phyloP scores from a whole-genome alignment of 2,329 filamentous ascomycete species.

The Diaporthe eres region DNA sequence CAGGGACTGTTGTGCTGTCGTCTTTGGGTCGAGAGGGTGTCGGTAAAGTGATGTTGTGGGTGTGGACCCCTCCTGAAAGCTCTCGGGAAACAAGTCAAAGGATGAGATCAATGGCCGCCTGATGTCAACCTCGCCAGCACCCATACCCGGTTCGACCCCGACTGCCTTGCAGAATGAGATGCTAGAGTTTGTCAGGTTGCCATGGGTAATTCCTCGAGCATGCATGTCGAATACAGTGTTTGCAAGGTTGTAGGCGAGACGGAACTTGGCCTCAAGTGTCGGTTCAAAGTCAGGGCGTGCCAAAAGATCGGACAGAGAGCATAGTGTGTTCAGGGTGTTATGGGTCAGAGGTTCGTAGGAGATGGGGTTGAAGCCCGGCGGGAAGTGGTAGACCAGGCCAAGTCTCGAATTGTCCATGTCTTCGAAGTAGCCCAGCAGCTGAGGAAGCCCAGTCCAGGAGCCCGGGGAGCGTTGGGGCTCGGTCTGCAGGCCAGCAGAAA shows the following conservation, averaged over 20 bases:
- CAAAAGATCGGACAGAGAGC: slow-evolving; percentile 69
- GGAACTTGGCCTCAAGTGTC: slow-evolving; percentile 81
- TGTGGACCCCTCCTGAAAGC: slow-evolving; percentile 51
- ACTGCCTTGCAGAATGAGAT: slow-evolving; percentile 73
- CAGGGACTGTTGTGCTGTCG: slow-evolving; percentile 60
- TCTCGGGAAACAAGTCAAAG: slow-evolving; percentile 79
- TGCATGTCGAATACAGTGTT: slow-evolving; percentile 83
- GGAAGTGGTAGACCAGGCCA: slow-evolving; percentile 82
- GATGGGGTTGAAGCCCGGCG: slow-evolving; percentile 73
- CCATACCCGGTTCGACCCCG: slow-evolving; percentile 57
- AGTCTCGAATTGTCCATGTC: slow-evolving; percentile 79
- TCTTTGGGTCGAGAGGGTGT: slow-evolving; percentile 75
- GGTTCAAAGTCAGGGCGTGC: slow-evolving; percentile 69
- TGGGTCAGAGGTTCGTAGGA: slow-evolving; percentile 66
- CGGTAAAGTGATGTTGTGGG: slow-evolving; percentile 65
- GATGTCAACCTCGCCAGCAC: slow-evolving; percentile 69
- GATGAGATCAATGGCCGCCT: slow-evolving; percentile 79
- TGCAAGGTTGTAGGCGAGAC: slow-evolving; percentile 79
- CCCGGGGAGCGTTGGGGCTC: slow-evolving; percentile 65
- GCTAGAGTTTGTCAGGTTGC: slow-evolving; percentile 77
- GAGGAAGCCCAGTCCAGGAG: slow-evolving; percentile 74
- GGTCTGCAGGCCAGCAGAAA: slow-evolving; percentile 70
- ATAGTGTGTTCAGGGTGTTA: slow-evolving; percentile 64
- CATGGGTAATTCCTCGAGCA: slow-evolving; percentile 77
- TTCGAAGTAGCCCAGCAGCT: slow-evolving; percentile 80